These are phyloP conservation scores for Periglandula ipomoeae DNA, from an alignment of 2,329 filamentous ascomycete species.

Conservation along the genomic window DNA sequence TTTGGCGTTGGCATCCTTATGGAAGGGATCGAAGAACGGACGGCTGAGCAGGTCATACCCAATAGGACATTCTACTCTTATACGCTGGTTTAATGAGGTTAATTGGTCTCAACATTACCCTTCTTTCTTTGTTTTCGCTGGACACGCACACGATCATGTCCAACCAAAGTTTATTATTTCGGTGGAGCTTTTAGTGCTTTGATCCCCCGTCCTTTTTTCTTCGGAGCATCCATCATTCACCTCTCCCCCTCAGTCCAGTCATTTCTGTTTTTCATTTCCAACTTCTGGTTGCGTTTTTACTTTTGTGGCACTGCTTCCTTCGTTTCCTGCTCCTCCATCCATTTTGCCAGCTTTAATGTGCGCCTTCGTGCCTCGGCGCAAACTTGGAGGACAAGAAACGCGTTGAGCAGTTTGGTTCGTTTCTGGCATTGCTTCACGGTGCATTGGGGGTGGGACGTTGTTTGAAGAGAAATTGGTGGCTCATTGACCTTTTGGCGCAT, in stretches of 20 bases:
- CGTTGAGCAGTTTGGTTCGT: not conserved
- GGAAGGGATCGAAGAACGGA: not conserved
- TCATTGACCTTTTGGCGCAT: conserved; percentile 3
- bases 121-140: not conserved
- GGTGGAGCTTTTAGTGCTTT: not conserved
- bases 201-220: not conserved
- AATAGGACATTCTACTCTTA: not conserved
- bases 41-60: conserved; percentile 2
- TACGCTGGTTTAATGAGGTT: not conserved
- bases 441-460: conserved; percentile 1
- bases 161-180: not conserved
- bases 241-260: too few species aligned
- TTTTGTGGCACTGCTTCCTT: not conserved
- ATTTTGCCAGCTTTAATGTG: not conserved
- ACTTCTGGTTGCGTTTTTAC: not conserved
- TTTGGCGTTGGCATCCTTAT: conserved; percentile 2
- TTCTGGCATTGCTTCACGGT: conserved; percentile 4
- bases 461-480: not conserved
- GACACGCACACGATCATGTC: not conserved
- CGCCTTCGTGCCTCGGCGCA: not conserved
- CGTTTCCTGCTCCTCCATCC: not conserved
- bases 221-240: too few species aligned
- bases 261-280: not conserved
- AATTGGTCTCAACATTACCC: not conserved
- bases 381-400: not conserved